Evolutionary conservation across 108 stramenopile genomes (phyloP).

Genomic region (Licmophora abbreviata): DNA sequence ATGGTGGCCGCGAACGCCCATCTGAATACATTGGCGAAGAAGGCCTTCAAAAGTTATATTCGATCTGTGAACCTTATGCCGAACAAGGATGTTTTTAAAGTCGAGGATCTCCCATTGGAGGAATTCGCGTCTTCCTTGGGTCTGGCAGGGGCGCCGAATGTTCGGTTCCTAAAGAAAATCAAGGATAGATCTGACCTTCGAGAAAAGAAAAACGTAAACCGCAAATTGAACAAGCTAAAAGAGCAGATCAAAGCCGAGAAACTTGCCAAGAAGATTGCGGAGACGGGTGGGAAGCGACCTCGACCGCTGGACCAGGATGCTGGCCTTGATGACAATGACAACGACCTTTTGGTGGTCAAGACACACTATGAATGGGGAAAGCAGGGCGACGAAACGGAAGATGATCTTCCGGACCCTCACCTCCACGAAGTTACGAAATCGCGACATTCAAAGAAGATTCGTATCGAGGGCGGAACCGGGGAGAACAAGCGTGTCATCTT

Average conservation of each 20-base stretch:
- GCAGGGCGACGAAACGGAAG: conserved; percentile 25
- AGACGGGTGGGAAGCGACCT: conserved; percentile 27
- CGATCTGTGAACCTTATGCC: conserved; percentile 87
- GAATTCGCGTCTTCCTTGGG: conserved; percentile 87
- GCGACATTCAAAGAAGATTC: conserved; percentile 75
- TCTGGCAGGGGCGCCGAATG: conserved; percentile 74
- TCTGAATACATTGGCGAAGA: conserved; percentile 71
- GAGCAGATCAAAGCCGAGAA: conserved; percentile 90
- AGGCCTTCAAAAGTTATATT: conserved; percentile 89
- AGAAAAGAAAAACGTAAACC: conserved; percentile 87
- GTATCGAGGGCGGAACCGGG: conserved; percentile 62
- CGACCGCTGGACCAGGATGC: conserved; percentile 13
- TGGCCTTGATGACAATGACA: conserved; percentile 45
- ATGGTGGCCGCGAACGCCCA: conserved; percentile 75
- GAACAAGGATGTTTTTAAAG: conserved; percentile 67
- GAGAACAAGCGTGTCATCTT: conserved; percentile 69
- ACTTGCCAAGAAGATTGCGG: conserved; percentile 68
- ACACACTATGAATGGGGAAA: conserved; percentile 57
- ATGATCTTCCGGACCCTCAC: conserved; percentile 23
- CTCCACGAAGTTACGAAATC: conserved; percentile 39
- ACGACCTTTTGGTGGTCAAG: conserved; percentile 75
- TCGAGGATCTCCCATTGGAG: conserved; percentile 65
- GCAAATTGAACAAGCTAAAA: conserved; percentile 84
- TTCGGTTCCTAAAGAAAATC: conserved; percentile 66
- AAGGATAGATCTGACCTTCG: conserved; percentile 73